Conservation (phyloP, 345 rosid genomes). For the Gossypium australe region DNA sequence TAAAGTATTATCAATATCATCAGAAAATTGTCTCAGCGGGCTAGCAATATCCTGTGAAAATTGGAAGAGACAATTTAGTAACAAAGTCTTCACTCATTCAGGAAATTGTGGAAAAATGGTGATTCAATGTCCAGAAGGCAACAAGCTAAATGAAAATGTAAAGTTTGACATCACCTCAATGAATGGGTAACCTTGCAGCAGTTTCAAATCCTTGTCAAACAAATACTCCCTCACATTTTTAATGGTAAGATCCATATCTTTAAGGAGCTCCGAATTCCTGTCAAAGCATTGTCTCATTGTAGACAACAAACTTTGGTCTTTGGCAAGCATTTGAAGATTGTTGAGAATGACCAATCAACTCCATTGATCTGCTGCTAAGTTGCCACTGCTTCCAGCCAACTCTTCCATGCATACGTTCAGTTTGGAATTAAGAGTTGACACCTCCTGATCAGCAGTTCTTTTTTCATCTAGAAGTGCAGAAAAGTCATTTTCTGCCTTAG, state of each 20-base stretch:
- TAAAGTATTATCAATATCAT: constrained; percentile 29
- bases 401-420: constrained; percentile 73
- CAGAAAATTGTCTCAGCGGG: constrained; percentile 28
- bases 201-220: constrained; percentile 28
- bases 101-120: not conserved
- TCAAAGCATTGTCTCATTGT: constrained; percentile 44
- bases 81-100: not conserved
- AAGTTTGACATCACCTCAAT: constrained; percentile 38
- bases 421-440: constrained; percentile 54
- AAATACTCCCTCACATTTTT: constrained; percentile 32
- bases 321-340: constrained; percentile 49
- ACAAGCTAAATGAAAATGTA: constrained; percentile 2
- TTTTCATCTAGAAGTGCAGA: constrained; percentile 56
- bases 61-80: constrained; percentile 2
- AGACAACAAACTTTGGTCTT: constrained; percentile 45
- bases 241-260: constrained; percentile 49
- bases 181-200: constrained; percentile 24
- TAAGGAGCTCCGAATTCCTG: constrained; percentile 47
- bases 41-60: constrained; percentile 42
- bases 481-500: constrained; percentile 43
- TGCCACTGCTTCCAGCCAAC: constrained; percentile 60
- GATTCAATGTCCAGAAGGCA: not conserved
- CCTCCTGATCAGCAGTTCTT: constrained; percentile 50
- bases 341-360: constrained; percentile 44
- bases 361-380: constrained; percentile 44